Base-by-base conservation (phyloP, 345 rosid genomes). In the Aethionema arabicum region DNA sequence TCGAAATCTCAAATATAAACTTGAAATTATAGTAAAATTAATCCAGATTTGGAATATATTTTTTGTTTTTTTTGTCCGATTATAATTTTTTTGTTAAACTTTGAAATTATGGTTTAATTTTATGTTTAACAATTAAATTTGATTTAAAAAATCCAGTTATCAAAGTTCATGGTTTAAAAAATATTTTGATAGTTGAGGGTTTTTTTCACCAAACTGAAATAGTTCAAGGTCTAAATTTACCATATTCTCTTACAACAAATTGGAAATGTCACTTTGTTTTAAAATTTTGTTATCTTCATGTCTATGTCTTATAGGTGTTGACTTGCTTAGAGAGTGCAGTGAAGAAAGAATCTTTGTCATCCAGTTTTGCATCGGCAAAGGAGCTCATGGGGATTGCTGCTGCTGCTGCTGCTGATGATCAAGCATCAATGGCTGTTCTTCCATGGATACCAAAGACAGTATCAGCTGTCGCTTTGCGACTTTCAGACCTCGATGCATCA, bases 401-500 rank as follows among this genome's bases (percentile, higher is more conserved):
- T 59, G 62, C 43, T 56, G 37, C 58, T 61, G 78, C 69, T 59
- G 62, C 43, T 52, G 52, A 65, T 59, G 74, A 74, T 69, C 48
- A 38, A 15, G 76, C 43, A 36, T 79, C 78, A 11, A 81, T 86
- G 69, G 61, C 78, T 44, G 79, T 88, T 33, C 87, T 95, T 52
- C 95, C 99, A n/a, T 95, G 99, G 99, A 78, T 90, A 68, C 99
- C 99, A n/a, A 80, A 72, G 77, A 85, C 96, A 33, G 72, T 80
- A 56, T 77, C 93, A 46, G 99, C 98, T 31, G 85, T 82, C 52
- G 92, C 91, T 72, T 58, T 88, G 69, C 85, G 99, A 78, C 91
- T 95, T 73, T 76, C 80, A 38, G 98, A 90, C 66, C 79, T 95
- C 32, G 98, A 90, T 66, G 65, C 80, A 7, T 86, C 85, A 36